These are phyloP conservation scores for Ormosia emarginata DNA, from an alignment of 306 rosid genomes.

Conservation along the genomic window DNA sequence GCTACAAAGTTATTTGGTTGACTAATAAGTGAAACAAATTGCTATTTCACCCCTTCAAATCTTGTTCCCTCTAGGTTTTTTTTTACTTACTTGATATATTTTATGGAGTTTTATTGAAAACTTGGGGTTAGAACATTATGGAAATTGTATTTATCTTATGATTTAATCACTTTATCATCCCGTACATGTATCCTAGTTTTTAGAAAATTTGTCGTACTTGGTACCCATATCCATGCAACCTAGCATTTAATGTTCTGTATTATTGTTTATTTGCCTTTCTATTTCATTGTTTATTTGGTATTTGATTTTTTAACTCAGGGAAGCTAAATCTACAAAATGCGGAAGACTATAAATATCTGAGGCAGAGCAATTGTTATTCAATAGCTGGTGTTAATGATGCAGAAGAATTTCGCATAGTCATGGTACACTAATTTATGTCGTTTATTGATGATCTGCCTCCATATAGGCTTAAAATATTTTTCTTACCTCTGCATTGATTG, in stretches of 20 bases:
- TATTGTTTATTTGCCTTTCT: not conserved
- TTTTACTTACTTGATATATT: too few relatives aligned
- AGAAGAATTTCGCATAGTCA: slow-evolving; percentile 64
- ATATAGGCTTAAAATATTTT: not conserved
- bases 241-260: not conserved
- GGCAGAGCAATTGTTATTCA: slow-evolving; percentile 78
- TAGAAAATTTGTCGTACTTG: too few relatives aligned
- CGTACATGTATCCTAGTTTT: too few relatives aligned
- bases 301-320: slow-evolving; percentile 43
- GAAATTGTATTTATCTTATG: too few relatives aligned
- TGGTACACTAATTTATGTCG: slow-evolving; percentile 38
- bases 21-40: too few relatives aligned
- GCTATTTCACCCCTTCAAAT: too few relatives aligned
- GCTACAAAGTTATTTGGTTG: too few relatives aligned
- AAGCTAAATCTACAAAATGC: slow-evolving; percentile 63
- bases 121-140: too few relatives aligned
- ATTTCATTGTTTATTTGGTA: slow-evolving; percentile 16
- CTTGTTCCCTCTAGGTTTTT: too few relatives aligned
- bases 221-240: too few relatives aligned
- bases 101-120: too few relatives aligned
- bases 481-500: not conserved
- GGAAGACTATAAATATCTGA: slow-evolving; percentile 71
- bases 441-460: slow-evolving; percentile 17
- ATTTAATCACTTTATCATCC: too few relatives aligned
- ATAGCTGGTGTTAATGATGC: slow-evolving; percentile 74